Conservation (phyloP, 2,329 filamentous ascomycete genomes). For the Xylariaceae sp. region DNA sequence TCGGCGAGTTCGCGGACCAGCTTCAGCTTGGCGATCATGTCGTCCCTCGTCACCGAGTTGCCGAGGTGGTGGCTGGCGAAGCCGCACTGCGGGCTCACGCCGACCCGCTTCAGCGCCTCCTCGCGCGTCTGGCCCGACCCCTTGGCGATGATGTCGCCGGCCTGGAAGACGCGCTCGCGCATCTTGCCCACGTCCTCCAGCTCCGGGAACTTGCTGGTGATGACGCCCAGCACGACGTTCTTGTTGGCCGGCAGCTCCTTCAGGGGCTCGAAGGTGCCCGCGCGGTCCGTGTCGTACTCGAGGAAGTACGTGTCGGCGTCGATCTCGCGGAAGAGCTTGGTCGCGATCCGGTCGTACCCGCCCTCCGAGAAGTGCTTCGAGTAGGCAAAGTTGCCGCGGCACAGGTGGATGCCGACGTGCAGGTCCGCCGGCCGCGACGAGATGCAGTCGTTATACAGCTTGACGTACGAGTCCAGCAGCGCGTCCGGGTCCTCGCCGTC, state of each 20-base stretch:
- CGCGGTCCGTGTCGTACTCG: conserved; percentile 59
- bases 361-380: conserved; percentile 61
- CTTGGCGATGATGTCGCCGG: conserved; percentile 61
- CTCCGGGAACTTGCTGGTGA: conserved; percentile 56
- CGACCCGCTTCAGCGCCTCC: conserved; percentile 60
- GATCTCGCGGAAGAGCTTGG: conserved; percentile 56
- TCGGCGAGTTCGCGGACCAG: conserved; percentile 65
- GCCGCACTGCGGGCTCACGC: conserved; percentile 66
- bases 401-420: conserved; percentile 71
- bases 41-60: conserved; percentile 59
- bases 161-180: conserved; percentile 49
- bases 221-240: conserved; percentile 56
- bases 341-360: conserved; percentile 59
- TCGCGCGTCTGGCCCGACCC: conserved; percentile 57
- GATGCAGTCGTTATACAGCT: conserved; percentile 68
- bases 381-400: conserved; percentile 60
- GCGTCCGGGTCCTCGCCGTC: conserved; percentile 61
- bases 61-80: conserved; percentile 69
- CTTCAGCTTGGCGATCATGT: conserved; percentile 66
- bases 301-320: conserved; percentile 61
- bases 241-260: conserved; percentile 52
- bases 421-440: conserved; percentile 57
- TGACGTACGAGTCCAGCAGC: conserved; percentile 68
- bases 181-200: conserved; percentile 56
- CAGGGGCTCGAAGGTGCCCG: conserved; percentile 59